Percentiles rank a stretch among this genome's conserved stretches.
Conservation (phyloP, 352 stramenopile species). For the Pythium volutum region DNA sequence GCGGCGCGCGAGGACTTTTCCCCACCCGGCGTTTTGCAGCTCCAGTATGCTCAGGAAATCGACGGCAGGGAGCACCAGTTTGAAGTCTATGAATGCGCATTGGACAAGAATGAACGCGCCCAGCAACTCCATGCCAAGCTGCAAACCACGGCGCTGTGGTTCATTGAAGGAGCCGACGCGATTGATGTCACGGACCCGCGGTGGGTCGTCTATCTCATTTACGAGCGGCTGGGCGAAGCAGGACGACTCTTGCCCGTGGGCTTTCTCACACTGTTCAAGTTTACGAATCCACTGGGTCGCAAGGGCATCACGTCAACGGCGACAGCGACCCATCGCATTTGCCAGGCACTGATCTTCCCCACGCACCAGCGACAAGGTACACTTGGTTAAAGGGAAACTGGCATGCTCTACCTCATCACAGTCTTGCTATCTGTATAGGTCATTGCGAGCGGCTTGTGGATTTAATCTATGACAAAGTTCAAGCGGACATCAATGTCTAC, state of each 20-base stretch:
- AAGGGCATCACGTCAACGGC: slow-evolving; percentile 33
- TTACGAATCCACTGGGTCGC: slow-evolving; percentile 68
- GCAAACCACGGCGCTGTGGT: slow-evolving; percentile 76
- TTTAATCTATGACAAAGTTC: slow-evolving; percentile 52
- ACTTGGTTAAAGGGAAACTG: neutral
- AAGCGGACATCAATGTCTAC: slow-evolving; percentile 56
- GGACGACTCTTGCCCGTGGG: slow-evolving; percentile 44
- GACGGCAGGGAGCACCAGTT: slow-evolving; percentile 34
- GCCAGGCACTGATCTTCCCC: slow-evolving; percentile 77
- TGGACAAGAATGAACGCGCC: slow-evolving; percentile 51
- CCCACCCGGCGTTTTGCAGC: slow-evolving; percentile 39
- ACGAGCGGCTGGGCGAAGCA: slow-evolving; percentile 36
- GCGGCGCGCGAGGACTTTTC: slow-evolving; percentile 25
- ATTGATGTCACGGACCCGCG: slow-evolving; percentile 71
- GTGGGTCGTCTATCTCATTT: slow-evolving; percentile 79
- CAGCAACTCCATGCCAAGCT: slow-evolving; percentile 62
- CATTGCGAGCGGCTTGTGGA: slow-evolving; percentile 76
- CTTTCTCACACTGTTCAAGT: slow-evolving; percentile 83
- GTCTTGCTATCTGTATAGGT: slow-evolving; percentile 23
- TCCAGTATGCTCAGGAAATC: slow-evolving; percentile 34
- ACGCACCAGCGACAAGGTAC: slow-evolving; percentile 75
- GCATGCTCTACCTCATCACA: neutral
- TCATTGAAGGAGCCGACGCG: slow-evolving; percentile 83
- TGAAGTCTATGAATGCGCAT: slow-evolving; percentile 63
- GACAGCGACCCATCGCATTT: slow-evolving; percentile 80